Evolutionary conservation across 2,329 filamentous ascomycete genomes (phyloP).

Genomic region (Claviceps pazoutovae): DNA sequence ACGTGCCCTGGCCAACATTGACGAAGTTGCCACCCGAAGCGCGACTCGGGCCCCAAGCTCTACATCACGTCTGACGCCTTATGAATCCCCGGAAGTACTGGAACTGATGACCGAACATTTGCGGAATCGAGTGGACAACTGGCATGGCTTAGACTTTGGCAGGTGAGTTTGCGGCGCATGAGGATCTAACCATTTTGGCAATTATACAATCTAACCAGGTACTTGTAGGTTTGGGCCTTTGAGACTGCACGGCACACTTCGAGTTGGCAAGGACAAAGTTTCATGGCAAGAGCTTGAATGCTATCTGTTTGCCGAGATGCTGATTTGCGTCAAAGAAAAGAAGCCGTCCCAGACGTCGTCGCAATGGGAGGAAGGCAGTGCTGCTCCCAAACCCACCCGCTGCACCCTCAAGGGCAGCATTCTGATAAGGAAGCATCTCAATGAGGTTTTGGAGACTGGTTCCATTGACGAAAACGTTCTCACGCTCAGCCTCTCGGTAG

Average conservation of each 20-base stretch:
- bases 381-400: constrained; percentile 44
- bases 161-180: constrained; percentile 32
- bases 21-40: constrained; percentile 38
- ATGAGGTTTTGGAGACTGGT: constrained; percentile 64
- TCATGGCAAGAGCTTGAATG: constrained; percentile 98
- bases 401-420: constrained; percentile 96
- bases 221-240: constrained; percentile 72
- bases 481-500: constrained; percentile 79
- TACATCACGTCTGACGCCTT: constrained; percentile 48
- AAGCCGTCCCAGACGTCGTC: constrained; percentile 42
- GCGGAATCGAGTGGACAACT: constrained; percentile 84
- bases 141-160: constrained; percentile 89
- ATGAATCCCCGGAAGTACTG: constrained; percentile 62
- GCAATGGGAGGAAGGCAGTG: constrained; percentile 53
- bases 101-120: constrained; percentile 79
- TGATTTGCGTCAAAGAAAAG: constrained; percentile 98
- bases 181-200: background rate
- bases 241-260: constrained; percentile 73
- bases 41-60: constrained; percentile 36
- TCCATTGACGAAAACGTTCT: constrained; percentile 66
- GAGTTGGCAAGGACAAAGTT: constrained; percentile 88
- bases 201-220: constrained; percentile 6
- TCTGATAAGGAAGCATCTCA: constrained; percentile 93
- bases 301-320: constrained; percentile 95
- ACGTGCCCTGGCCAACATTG: constrained; percentile 26